Evolutionary conservation across 1,139 yeast species (phyloP), one percentile per base, ranked within the genome.

Genomic region (Yamadazyma taylorii): DNA sequence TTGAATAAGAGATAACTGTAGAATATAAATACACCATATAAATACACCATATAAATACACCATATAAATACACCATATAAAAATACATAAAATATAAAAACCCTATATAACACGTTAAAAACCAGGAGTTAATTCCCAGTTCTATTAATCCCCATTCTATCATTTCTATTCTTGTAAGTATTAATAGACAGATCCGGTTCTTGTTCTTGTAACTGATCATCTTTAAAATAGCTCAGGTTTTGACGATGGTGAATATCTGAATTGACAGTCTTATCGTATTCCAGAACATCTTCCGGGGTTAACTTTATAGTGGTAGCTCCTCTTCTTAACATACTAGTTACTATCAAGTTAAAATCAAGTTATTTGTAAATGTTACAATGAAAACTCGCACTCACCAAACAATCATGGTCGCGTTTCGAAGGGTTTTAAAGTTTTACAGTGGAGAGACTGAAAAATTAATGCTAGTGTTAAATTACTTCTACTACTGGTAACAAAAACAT

Each of bases 241-340:
- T 55, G 31, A 16, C 45, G 45, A 40, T 80, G 85, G 21, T 80
- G 85, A 12, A 27, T 9, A 6, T 19, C 24, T 4, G 23, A 17
- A 17, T 29, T 29, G 11, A 14, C 15, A 8, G 24, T 19, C 13
- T 29, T 29, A 43, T 81, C 87, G 46, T 78, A 81, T 37, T 73
- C 81, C 42, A 75, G 62, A 2, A 82, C 71, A 45, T 81, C 88
- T 43, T 80, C 86, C 0, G 84, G 83, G 0, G 85, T 79, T 36
- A 82, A 70, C 43, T 70, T 71, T 38, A 81, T 81, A 1, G 79
- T 69, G 0, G 88, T 81, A 2, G 87, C 82, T 5, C 75, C 81
- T 42, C 86, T 63, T 56, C 86, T 61, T 37, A 82, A 63, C 87
- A 81, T 81, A 8, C n/a, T n/a, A n/a, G n/a, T n/a, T n/a, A n/a